Evolutionary conservation across 2,329 filamentous ascomycete genomes (phyloP), one percentile per base, ranked within the genome.

Genomic region (Xylogone sp.): DNA sequence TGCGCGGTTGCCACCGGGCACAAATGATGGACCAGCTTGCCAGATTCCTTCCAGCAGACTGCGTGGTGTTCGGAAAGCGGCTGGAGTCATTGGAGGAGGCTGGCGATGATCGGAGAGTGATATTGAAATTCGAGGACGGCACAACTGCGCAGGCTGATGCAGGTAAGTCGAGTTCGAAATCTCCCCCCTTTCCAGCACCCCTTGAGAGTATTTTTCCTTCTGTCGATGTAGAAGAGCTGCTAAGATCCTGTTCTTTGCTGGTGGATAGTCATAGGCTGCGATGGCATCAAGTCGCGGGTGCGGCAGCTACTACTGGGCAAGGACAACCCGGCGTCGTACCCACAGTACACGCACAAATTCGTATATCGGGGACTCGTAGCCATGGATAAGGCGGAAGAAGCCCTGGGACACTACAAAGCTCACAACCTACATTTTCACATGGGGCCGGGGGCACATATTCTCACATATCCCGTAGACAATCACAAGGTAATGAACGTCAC

Each of bases 291-390:
- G 78, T 62, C 82, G 75, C 1, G 68, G 69, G 7, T 70, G 76
- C 5, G 72, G 79, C 5, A 74, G 18, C 59, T 78, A 16, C 64
- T 87, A 3, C 68, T 84, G 3, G 78, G 76, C 0, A 62, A 70
- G 2, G 64, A 71, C 3, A 66, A 70, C 21, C 74, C 75, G 0
- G 70, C 74, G 1, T 67, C 73, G 0, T 62, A 72, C 20, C 71
- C 82, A 0, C 61, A 69, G 1, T 86, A 81, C 61, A 76, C 74
- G 0, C 65, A 74, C 53, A 81, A 83, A 55, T 78, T 78, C 62
- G 83, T 78, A 34, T 87, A 82, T 65, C 74, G 84, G 2, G 77
- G 76, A 0, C 64, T 87, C 1, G 69, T 86, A 2, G 78, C 82
- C 0, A 86, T 86, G 74, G 67, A 71, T 0, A 61, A 72, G 7